phyloP scores from a whole-genome alignment of 805 yeast species.

The Candida michaelii region DNA sequence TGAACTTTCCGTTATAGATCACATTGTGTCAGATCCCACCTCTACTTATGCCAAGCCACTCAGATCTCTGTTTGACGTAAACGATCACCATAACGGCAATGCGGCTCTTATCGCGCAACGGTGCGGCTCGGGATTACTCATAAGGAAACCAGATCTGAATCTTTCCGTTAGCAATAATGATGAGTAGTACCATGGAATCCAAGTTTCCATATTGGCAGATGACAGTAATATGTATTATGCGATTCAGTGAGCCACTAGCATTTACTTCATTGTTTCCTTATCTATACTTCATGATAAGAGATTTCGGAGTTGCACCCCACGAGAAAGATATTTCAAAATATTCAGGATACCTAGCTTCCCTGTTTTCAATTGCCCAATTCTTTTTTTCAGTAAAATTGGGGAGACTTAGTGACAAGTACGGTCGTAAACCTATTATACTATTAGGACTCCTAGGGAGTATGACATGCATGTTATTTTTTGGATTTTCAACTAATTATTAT shows the following conservation, averaged over 20 bases:
- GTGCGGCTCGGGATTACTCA: constrained; percentile 8
- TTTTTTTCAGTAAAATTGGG: constrained; percentile 64
- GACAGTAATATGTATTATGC: constrained; percentile 37
- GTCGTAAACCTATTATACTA: constrained; percentile 56
- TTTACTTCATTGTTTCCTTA: constrained; percentile 66
- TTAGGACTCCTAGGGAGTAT: constrained; percentile 56
- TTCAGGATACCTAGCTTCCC: constrained; percentile 60
- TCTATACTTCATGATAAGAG: constrained; percentile 61
- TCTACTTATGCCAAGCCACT: background rate
- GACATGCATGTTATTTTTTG: constrained; percentile 47
- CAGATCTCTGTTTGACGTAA: too few relatives aligned
- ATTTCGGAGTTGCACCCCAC: constrained; percentile 48
- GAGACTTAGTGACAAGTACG: constrained; percentile 49
- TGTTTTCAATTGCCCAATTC: constrained; percentile 61
- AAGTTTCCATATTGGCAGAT: constrained; percentile 59
- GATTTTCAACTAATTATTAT: constrained; percentile 53
- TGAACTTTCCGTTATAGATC: too few relatives aligned
- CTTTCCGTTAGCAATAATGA: constrained; percentile 2
- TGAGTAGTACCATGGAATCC: background rate
- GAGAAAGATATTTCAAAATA: constrained; percentile 56
- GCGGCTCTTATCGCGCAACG: constrained; percentile 3
- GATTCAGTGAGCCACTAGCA: constrained; percentile 63
- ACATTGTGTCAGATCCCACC: background rate
- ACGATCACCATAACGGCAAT: background rate
- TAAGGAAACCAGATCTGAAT: background rate